Evolutionary conservation across 495 filamentous ascomycete species (phyloP).

Genomic region (Aspergillus cristatus): DNA sequence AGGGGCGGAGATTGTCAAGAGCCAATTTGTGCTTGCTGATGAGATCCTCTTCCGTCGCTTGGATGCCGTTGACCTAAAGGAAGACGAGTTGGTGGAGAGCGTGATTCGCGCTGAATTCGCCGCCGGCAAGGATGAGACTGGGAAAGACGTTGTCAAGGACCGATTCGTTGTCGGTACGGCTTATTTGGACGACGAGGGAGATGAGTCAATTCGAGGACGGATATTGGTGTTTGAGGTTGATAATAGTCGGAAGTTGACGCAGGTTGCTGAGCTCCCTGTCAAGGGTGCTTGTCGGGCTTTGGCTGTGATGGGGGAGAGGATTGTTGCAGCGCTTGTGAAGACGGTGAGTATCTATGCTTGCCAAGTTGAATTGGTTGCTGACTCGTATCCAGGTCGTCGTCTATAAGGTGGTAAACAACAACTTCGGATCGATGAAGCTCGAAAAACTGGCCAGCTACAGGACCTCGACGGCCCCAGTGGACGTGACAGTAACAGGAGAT

Average conservation of each 20-base stretch:
- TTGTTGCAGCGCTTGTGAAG: constrained; percentile 79
- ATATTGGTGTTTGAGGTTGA: constrained; percentile 81
- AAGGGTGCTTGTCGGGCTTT: constrained; percentile 73
- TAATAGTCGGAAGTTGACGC: constrained; percentile 56
- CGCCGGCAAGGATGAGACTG: constrained; percentile 45
- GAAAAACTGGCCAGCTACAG: constrained; percentile 64
- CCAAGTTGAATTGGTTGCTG: too few relatives aligned
- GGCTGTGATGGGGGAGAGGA: constrained; percentile 62
- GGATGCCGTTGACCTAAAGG: constrained; percentile 41
- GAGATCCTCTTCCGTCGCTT: constrained; percentile 48
- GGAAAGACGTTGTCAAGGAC: constrained; percentile 40
- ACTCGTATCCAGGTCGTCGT: constrained; percentile 55
- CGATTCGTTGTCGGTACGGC: constrained; percentile 85
- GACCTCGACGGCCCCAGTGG: constrained; percentile 76
- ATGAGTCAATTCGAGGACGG: constrained; percentile 53
- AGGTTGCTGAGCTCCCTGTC: constrained; percentile 52
- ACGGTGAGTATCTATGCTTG: constrained; percentile 46
- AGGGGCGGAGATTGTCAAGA: constrained; percentile 49
- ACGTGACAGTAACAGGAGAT: constrained; percentile 60
- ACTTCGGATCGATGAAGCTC: constrained; percentile 42
- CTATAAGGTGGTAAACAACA: constrained; percentile 41
- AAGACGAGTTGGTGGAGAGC: constrained; percentile 74
- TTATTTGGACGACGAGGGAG: constrained; percentile 53
- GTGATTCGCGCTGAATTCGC: constrained; percentile 71
- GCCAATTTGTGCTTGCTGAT: constrained; percentile 52